phyloP scores from a whole-genome alignment of 495 filamentous ascomycete species.

The Talaromyces nanjingensis region DNA sequence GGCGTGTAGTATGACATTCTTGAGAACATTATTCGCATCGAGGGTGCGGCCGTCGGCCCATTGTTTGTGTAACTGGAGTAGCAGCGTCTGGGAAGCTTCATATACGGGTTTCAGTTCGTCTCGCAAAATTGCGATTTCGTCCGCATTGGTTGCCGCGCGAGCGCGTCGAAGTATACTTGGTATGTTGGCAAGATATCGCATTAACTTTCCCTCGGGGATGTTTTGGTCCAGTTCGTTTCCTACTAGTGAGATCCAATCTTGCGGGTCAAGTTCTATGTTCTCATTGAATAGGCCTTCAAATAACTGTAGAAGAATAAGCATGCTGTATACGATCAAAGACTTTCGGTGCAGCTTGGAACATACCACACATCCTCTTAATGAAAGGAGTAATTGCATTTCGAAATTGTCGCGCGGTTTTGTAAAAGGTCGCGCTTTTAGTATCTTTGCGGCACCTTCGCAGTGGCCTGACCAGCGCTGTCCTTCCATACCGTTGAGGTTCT shows the following conservation, averaged over 20 bases:
- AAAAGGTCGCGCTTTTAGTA: conserved; percentile 30
- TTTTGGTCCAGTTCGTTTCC: conserved; percentile 20
- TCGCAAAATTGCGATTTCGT: conserved; percentile 8
- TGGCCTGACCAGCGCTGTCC: conserved; percentile 23
- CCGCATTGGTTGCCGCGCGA: conserved; percentile 7
- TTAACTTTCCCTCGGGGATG: conserved; percentile 23
- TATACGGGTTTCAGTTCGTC: conserved; percentile 23
- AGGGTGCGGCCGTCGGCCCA: neutral
- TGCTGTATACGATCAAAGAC: neutral
- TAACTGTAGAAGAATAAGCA: conserved; percentile 19
- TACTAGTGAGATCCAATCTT: conserved; percentile 33
- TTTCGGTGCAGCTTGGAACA: neutral
- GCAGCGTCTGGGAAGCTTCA: conserved; percentile 16
- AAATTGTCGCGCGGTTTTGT: conserved; percentile 28
- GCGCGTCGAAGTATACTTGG: conserved; percentile 23
- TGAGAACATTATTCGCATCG: neutral
- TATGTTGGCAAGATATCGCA: conserved; percentile 21
- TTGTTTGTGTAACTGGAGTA: conserved; percentile 13
- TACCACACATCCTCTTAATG: conserved; percentile 35
- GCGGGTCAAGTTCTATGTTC: conserved; percentile 22
- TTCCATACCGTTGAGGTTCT: conserved; percentile 21
- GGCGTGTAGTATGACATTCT: conserved; percentile 14
- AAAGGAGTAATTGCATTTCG: conserved; percentile 29
- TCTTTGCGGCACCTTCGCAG: conserved; percentile 31
- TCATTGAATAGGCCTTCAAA: conserved; percentile 36